Evolutionary conservation across 306 rosid species (phyloP).

Genomic region (Glycine latifolia): DNA sequence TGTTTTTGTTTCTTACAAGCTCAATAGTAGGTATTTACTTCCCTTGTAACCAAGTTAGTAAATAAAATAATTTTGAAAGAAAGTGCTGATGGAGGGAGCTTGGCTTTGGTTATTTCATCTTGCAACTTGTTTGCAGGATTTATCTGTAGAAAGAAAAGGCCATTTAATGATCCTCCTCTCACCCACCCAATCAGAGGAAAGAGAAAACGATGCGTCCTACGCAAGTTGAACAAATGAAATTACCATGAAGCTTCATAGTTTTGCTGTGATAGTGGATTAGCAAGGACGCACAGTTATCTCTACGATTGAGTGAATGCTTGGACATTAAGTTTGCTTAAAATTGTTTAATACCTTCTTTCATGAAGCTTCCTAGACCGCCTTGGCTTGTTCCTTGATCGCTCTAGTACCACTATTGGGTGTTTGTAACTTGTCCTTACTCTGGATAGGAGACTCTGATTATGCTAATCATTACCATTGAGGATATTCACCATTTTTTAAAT

Average conservation of each 20-base stretch:
- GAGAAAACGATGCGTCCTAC: neutral
- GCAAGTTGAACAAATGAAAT: constrained; percentile 36
- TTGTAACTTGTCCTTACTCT: neutral
- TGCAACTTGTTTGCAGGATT: constrained; percentile 5
- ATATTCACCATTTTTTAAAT: neutral
- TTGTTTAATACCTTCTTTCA: constrained; percentile 27
- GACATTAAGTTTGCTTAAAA: constrained; percentile 7
- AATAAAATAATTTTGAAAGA: neutral
- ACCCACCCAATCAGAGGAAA: neutral
- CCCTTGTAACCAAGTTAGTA: neutral
- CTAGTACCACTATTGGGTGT: neutral
- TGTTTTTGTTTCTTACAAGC: too few species aligned
- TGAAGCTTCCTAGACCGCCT: constrained; percentile 50
- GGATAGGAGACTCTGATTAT: neutral
- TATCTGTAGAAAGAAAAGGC: neutral
- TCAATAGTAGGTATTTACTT: neutral
- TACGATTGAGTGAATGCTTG: neutral
- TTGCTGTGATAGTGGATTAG: constrained; percentile 9
- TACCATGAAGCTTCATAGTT: constrained; percentile 50
- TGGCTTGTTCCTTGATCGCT: neutral
- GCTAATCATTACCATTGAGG: neutral
- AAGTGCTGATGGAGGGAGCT: neutral
- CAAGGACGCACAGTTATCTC: constrained; percentile 14
- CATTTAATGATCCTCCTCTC: neutral
- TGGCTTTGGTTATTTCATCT: constrained; percentile 6